Percentiles rank a stretch among this genome's conserved stretches.
Conservation (phyloP, 73 alveolate genomes). For the Diophrys sp. region DNA sequence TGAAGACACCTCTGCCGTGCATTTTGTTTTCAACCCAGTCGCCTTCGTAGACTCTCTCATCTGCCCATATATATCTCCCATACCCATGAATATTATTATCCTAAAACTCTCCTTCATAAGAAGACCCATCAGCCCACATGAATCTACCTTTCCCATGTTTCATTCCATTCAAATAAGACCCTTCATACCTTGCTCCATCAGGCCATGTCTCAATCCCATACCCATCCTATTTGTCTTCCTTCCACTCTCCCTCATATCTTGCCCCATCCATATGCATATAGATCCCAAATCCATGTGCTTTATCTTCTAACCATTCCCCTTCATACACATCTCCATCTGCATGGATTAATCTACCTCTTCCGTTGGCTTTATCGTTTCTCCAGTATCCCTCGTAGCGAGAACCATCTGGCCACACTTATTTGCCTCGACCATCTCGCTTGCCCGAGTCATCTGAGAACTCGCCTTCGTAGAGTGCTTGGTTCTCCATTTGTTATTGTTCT, state of each 20-base stretch:
- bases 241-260: background rate
- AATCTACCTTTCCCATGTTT: background rate
- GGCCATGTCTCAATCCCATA: background rate
- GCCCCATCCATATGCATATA: conserved; percentile 1
- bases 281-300: background rate
- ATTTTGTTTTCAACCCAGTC: background rate
- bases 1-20: background rate
- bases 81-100: background rate
- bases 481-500: background rate
- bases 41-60: background rate
- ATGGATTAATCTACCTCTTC: background rate
- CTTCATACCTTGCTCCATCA: conserved; percentile 2
- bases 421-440: background rate
- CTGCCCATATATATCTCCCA: background rate
- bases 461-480: background rate
- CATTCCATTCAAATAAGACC: background rate
- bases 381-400: background rate
- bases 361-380: background rate
- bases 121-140: background rate
- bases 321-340: background rate
- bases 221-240: background rate
- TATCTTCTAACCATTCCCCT: background rate
- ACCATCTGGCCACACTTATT: background rate
- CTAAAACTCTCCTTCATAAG: background rate
- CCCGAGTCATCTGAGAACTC: background rate